phyloP scores from a whole-genome alignment of 768 basidiomycete genomes.

The Lyophyllum shimeji region DNA sequence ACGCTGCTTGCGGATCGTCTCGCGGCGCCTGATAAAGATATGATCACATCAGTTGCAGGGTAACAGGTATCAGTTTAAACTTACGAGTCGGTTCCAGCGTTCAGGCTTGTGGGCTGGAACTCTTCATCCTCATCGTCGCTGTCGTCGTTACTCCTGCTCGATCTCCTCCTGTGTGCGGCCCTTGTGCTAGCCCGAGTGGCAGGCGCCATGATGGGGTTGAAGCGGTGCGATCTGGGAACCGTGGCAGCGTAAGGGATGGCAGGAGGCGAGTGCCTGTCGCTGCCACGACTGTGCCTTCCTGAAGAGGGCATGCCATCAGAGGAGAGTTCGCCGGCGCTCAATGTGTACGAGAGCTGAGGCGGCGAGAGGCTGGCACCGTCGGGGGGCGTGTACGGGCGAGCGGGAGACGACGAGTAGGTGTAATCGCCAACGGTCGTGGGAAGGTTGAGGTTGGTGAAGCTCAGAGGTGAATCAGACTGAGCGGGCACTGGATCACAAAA shows the following conservation, averaged over 20 bases:
- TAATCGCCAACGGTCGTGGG: slow-evolving; percentile 50
- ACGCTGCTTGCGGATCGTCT: slow-evolving; percentile 88
- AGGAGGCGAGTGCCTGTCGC: slow-evolving; percentile 54
- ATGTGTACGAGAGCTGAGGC: slow-evolving; percentile 64
- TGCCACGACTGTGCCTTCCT: slow-evolving; percentile 68
- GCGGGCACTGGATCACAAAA: slow-evolving; percentile 44
- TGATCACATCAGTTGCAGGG: not conserved
- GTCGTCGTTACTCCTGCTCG: slow-evolving; percentile 58
- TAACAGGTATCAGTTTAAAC: slow-evolving; percentile 14
- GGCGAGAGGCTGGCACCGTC: slow-evolving; percentile 65
- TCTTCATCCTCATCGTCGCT: slow-evolving; percentile 77
- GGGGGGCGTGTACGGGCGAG: slow-evolving; percentile 70
- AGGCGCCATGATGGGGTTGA: slow-evolving; percentile 68
- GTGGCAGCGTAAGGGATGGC: slow-evolving; percentile 55
- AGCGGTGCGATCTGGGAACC: slow-evolving; percentile 75
- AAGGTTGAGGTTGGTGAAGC: slow-evolving; percentile 63
- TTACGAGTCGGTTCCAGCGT: slow-evolving; percentile 54
- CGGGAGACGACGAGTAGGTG: slow-evolving; percentile 60
- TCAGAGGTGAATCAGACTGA: slow-evolving; percentile 53
- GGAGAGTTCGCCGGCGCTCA: slow-evolving; percentile 69
- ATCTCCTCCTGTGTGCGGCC: slow-evolving; percentile 41
- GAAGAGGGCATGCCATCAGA: slow-evolving; percentile 71
- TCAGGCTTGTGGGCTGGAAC: slow-evolving; percentile 53
- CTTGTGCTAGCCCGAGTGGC: slow-evolving; percentile 55
- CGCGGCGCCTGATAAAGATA: slow-evolving; percentile 58